phyloP scores from a whole-genome alignment of 805 yeast genomes.

The Saturnispora gosingensis region DNA sequence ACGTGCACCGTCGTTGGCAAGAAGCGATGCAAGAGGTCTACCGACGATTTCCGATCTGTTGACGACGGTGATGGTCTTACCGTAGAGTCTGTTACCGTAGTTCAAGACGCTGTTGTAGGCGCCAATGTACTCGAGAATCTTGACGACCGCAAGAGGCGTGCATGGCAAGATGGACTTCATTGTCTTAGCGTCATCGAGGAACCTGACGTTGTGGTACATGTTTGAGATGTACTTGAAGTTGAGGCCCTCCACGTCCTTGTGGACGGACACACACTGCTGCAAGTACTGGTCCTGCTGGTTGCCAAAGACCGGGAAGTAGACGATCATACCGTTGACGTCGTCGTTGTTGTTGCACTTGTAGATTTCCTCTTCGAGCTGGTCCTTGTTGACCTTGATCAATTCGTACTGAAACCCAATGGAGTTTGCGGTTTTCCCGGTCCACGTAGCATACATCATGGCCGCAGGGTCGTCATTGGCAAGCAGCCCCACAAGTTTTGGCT shows the following conservation, averaged over 20 bases:
- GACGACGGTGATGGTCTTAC: conserved; percentile 83
- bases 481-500: conserved; percentile 82
- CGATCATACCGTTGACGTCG: conserved; percentile 83
- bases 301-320: conserved; percentile 95
- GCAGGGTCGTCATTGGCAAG: conserved; percentile 93
- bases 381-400: conserved; percentile 61
- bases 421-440: conserved; percentile 89
- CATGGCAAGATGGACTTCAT: conserved; percentile 89
- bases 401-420: conserved; percentile 82
- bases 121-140: conserved; percentile 82
- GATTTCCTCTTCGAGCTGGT: conserved; percentile 75
- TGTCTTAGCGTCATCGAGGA: conserved; percentile 53
- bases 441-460: conserved; percentile 86
- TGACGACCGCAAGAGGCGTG: conserved; percentile 91
- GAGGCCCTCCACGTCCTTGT: conserved; percentile 94
- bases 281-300: conserved; percentile 90
- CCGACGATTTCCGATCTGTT: conserved; percentile 97
- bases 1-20: conserved; percentile 96
- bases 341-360: conserved; percentile 74
- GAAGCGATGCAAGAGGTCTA: conserved; percentile 87
- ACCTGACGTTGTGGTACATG: conserved; percentile 88
- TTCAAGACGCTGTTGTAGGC: conserved; percentile 75
- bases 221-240: conserved; percentile 87
- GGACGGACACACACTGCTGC: conserved; percentile 85
- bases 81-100: conserved; percentile 87